Base-by-base conservation (phyloP, 1,284 basidiomycete genomes). In the Moniliophthora roreri region DNA sequence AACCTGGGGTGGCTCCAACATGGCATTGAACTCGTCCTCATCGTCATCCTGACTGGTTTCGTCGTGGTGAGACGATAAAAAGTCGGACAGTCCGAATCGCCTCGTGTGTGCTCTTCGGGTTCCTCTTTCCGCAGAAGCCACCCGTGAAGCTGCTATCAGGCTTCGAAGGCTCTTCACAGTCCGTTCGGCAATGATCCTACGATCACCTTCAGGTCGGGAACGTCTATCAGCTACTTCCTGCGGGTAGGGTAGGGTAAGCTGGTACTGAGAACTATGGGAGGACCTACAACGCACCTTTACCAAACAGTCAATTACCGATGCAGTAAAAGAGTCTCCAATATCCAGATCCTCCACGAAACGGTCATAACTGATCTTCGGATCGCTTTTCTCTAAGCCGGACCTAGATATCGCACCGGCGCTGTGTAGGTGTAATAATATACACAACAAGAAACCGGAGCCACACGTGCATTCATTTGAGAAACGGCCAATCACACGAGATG, bases 171-270 rank as follows among this genome's bases (percentile, higher is more conserved):
- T 78, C 61, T 80, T 80, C 4, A 80, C 80, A 0, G 88, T 89
- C 37, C 76, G 74, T 48, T 85, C 80, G 18, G 83, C 78, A 49
- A 91, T 82, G 45, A 84, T 73, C 47, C 79, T 76, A 47, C 80
- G 79, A 66, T 89, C 85, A 21, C 70, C 64, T 44, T 67, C 75
- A 16, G 76, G 70, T 20, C 87, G 79, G 38, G 71, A 75, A 21
- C 78, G 78, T 48, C 89, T 80, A 57, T 89, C 87, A 4, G 87
- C 84, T 37, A 89, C 63, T 76, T 91, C 88, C 88, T 89, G 51
- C 7, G 28, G 8, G 50, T 35, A 11, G 21, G 35, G 32, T 23
- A 39, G 8, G 34, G 40, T 9, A 48, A 20, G 21, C 16, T 32
- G 34, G 23, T 46, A 46, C 16, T 24, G 7, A 28, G 28, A 34